Evolutionary conservation across 768 basidiomycete species (phyloP).

Genomic region (Scleroderma bovista): DNA sequence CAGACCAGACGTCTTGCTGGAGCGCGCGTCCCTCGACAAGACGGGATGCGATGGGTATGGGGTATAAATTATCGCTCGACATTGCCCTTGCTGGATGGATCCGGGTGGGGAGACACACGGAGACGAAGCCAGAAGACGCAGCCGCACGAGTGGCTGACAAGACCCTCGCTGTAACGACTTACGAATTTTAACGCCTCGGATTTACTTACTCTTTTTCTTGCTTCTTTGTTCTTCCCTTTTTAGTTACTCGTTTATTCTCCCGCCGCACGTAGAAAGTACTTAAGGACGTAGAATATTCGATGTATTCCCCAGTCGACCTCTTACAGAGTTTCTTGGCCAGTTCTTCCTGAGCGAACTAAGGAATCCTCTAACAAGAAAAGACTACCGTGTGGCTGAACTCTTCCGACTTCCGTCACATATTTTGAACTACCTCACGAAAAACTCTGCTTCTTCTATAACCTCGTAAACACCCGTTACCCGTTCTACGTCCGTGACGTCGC

Average conservation of each 20-base stretch:
- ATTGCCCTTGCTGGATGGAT: background rate
- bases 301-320: background rate
- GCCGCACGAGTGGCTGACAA: too few relatives aligned
- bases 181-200: too few relatives aligned
- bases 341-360: background rate
- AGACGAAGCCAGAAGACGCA: background rate
- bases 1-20: conserved; percentile 85
- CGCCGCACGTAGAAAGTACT: background rate
- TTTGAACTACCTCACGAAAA: background rate
- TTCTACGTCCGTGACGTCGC: background rate
- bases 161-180: too few relatives aligned
- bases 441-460: background rate
- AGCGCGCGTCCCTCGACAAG: conserved; percentile 64
- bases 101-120: background rate
- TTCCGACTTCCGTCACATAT: background rate
- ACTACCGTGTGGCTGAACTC: background rate
- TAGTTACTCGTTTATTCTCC: background rate
- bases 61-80: background rate
- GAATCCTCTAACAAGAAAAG: background rate
- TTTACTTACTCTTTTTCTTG: too few relatives aligned
- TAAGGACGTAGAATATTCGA: background rate
- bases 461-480: too few relatives aligned
- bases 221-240: too few relatives aligned
- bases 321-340: background rate
- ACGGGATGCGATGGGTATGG: background rate